Conservation (phyloP, 1,284 basidiomycete species). For the Rhizopogon parksii region DNA sequence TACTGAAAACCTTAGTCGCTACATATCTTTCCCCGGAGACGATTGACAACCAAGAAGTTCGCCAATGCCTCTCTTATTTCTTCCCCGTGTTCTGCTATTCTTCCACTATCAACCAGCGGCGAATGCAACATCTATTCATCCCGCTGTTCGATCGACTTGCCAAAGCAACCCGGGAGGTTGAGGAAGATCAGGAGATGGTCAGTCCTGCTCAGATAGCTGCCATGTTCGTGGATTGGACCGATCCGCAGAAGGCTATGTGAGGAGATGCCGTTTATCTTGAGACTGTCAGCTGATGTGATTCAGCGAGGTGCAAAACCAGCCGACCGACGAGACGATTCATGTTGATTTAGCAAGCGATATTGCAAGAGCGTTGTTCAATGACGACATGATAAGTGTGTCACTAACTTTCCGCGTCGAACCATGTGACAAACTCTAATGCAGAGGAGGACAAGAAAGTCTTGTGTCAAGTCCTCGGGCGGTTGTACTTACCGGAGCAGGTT, state of each 20-base stretch:
- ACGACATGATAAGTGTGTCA: constrained; percentile 37
- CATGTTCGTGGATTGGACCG: constrained; percentile 91
- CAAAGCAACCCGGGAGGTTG: constrained; percentile 65
- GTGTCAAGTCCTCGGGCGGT: constrained; percentile 72
- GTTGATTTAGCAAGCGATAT: constrained; percentile 75
- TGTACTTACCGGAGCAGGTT: constrained; percentile 66
- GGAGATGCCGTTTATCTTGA: constrained; percentile 24
- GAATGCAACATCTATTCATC: constrained; percentile 77
- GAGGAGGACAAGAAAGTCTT: constrained; percentile 78
- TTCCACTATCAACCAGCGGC: constrained; percentile 70
- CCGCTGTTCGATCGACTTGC: constrained; percentile 65
- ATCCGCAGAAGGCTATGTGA: constrained; percentile 75
- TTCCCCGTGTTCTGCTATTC: constrained; percentile 93
- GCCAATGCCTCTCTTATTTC: constrained; percentile 95
- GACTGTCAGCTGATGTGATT: constrained; percentile 12
- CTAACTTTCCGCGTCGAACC: background rate
- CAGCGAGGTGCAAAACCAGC: constrained; percentile 33
- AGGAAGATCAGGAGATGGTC: constrained; percentile 77
- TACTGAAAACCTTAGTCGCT: constrained; percentile 73
- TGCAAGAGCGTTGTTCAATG: constrained; percentile 53
- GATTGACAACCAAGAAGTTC: constrained; percentile 74
- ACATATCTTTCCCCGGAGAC: constrained; percentile 89
- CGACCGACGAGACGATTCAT: constrained; percentile 56
- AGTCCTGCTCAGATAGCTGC: constrained; percentile 74
- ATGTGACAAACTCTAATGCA: constrained; percentile 23